Conservation (phyloP, 768 basidiomycete genomes). For the Psilocybe cyanescens region DNA sequence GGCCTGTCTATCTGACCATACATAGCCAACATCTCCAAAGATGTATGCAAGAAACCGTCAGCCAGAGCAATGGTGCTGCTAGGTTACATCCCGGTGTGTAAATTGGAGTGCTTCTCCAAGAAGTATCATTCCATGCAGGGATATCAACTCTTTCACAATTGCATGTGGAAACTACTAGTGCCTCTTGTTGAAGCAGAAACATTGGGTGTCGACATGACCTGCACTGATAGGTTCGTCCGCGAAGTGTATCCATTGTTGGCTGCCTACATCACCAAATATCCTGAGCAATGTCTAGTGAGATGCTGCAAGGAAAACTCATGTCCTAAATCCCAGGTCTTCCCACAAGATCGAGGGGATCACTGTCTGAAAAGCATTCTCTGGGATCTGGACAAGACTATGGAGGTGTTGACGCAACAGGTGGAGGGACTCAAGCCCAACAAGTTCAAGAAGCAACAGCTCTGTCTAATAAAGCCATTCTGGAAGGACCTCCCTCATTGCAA, state of each 20-base stretch:
- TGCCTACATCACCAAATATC: constrained; percentile 40
- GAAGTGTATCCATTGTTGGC: constrained; percentile 39
- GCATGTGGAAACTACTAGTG: constrained; percentile 16
- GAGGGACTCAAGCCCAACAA: not conserved
- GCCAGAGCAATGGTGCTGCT: constrained; percentile 37
- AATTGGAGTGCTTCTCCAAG: constrained; percentile 34
- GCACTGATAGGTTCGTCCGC: constrained; percentile 33
- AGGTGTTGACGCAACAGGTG: not conserved
- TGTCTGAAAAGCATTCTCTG: not conserved
- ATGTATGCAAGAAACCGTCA: constrained; percentile 27
- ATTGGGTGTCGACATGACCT: constrained; percentile 32
- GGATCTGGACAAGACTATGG: constrained; percentile 5
- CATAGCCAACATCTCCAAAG: constrained; percentile 40
- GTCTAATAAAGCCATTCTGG: constrained; percentile 41
- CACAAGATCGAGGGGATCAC: constrained; percentile 20
- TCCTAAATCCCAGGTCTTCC: constrained; percentile 14
- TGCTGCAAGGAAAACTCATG: constrained; percentile 28
- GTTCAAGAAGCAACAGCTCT: constrained; percentile 19
- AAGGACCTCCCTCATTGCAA: constrained; percentile 38
- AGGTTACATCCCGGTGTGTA: constrained; percentile 42
- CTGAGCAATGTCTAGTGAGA: constrained; percentile 41
- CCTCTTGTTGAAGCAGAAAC: constrained; percentile 32
- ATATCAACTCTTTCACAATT: constrained; percentile 39
- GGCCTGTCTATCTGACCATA: constrained; percentile 45
- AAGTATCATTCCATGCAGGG: constrained; percentile 26